A percentile compares a stretch with the other conserved stretches of the same genome.
Evolutionary conservation across 1,139 yeast genomes (phyloP).

Genomic region (Debaryomyces nepalensis): DNA sequence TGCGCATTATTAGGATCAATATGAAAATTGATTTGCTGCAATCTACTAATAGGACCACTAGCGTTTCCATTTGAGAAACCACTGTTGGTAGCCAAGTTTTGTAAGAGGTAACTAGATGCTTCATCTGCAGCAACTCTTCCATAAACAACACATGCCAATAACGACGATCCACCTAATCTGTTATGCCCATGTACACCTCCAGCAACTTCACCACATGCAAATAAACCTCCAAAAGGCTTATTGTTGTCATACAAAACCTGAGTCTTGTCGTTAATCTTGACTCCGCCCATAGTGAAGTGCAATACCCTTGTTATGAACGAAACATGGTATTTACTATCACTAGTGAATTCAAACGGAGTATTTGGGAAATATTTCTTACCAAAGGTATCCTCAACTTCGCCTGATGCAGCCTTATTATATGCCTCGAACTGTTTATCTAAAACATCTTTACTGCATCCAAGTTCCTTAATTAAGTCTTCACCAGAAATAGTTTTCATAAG

Average conservation of each 20-base stretch:
- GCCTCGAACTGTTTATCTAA: slow-evolving; percentile 44
- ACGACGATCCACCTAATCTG: slow-evolving; percentile 76
- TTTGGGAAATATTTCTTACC: slow-evolving; percentile 59
- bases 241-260: slow-evolving; percentile 55
- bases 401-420: slow-evolving; percentile 53
- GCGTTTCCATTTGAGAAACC: slow-evolving; percentile 23
- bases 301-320: slow-evolving; percentile 73
- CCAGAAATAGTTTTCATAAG: slow-evolving; percentile 60
- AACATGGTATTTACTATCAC: slow-evolving; percentile 44
- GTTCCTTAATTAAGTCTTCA: slow-evolving; percentile 50
- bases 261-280: slow-evolving; percentile 62
- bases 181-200: slow-evolving; percentile 85
- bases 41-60: slow-evolving; percentile 30
- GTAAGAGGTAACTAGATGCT: slow-evolving; percentile 39
- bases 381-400: slow-evolving; percentile 46
- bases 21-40: slow-evolving; percentile 50
- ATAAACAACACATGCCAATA: slow-evolving; percentile 80
- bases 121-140: slow-evolving; percentile 68
- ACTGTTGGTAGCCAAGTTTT: slow-evolving; percentile 28
- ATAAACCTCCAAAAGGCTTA: slow-evolving; percentile 59
- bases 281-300: slow-evolving; percentile 90
- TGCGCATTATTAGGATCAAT: slow-evolving; percentile 44
- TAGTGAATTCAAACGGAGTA: slow-evolving; percentile 45
- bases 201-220: slow-evolving; percentile 81
- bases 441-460: slow-evolving; percentile 37